Evolutionary conservation across 352 stramenopile species (phyloP).

Genomic region (Phytophthora cactorum): DNA sequence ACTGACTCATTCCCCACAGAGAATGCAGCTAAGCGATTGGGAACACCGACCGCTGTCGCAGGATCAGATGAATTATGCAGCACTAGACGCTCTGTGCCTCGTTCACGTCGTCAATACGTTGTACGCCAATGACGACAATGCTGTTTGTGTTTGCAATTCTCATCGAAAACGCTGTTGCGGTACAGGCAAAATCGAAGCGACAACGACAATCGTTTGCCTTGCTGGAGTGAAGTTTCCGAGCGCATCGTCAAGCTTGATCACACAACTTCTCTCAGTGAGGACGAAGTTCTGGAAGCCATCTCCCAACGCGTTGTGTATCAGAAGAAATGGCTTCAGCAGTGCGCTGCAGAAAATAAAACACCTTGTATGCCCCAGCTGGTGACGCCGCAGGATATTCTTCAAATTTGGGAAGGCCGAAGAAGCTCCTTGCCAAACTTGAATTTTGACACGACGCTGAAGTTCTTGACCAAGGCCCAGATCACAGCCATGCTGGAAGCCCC

Average conservation of each 20-base stretch:
- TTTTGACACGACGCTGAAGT: constrained; percentile 28
- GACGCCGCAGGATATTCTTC: constrained; percentile 34
- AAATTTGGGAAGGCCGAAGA: constrained; percentile 38
- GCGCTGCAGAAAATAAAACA: constrained; percentile 6
- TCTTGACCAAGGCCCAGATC: constrained; percentile 30
- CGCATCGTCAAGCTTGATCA: constrained; percentile 10
- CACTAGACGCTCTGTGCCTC: constrained; percentile 38
- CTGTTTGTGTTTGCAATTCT: background rate
- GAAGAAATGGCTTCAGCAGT: constrained; percentile 13
- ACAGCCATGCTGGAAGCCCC: constrained; percentile 13
- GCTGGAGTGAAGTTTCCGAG: constrained; percentile 13
- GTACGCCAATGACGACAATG: constrained; percentile 5
- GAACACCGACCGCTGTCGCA: constrained; percentile 34
- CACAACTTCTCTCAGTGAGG: constrained; percentile 3
- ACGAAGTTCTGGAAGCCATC: constrained; percentile 8
- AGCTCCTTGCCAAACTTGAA: background rate
- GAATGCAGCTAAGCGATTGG: constrained; percentile 45
- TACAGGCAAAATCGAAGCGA: constrained; percentile 2
- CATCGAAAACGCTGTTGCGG: background rate
- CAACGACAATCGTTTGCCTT: background rate
- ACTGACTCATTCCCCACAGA: constrained; percentile 14
- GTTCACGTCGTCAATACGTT: constrained; percentile 28
- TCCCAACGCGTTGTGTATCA: constrained; percentile 21
- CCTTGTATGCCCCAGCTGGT: constrained; percentile 24
- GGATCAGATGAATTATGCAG: constrained; percentile 35